Evolutionary conservation across 2,329 filamentous ascomycete genomes (phyloP).

Genomic region (Epicoccum sorghinum): DNA sequence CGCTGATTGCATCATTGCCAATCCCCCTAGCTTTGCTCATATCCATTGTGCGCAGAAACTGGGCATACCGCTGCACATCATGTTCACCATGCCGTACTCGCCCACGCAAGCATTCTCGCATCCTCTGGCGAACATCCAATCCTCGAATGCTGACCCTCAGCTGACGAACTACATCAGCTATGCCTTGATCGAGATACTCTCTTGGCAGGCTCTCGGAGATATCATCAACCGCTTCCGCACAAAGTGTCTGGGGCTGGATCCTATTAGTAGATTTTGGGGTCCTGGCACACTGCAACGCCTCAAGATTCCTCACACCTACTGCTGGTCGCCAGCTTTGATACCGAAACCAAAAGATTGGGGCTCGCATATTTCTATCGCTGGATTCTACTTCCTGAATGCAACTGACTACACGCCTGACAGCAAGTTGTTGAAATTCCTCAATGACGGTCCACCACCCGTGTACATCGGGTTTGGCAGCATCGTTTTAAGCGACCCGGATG

Average conservation of each 20-base stretch:
- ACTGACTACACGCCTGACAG: constrained; percentile 26
- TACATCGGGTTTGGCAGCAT: constrained; percentile 44
- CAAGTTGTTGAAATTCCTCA: constrained; percentile 31
- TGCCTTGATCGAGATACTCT: constrained; percentile 54
- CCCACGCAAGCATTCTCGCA: constrained; percentile 55
- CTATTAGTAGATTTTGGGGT: constrained; percentile 45
- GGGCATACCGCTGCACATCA: constrained; percentile 75
- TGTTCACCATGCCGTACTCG: constrained; percentile 67
- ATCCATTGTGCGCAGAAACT: constrained; percentile 74
- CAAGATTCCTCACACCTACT: constrained; percentile 53
- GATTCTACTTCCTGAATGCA: constrained; percentile 35
- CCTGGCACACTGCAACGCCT: constrained; percentile 47
- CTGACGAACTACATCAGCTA: constrained; percentile 55
- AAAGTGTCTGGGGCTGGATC: constrained; percentile 49
- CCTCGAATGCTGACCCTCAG: constrained; percentile 34
- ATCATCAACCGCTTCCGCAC: constrained; percentile 54
- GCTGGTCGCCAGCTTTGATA: constrained; percentile 51
- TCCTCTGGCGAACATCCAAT: constrained; percentile 56
- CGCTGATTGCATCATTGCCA: constrained; percentile 78
- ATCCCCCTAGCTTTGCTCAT: constrained; percentile 77
- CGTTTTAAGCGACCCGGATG: constrained; percentile 35
- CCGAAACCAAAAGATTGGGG: constrained; percentile 27
- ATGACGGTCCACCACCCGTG: constrained; percentile 32
- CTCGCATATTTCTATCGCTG: constrained; percentile 20
- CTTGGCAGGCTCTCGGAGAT: constrained; percentile 57